Percentiles rank a stretch among this genome's conserved stretches.
phyloP scores from a whole-genome alignment of 2,329 filamentous ascomycete genomes.

The Pseudofabraea citricarpa region DNA sequence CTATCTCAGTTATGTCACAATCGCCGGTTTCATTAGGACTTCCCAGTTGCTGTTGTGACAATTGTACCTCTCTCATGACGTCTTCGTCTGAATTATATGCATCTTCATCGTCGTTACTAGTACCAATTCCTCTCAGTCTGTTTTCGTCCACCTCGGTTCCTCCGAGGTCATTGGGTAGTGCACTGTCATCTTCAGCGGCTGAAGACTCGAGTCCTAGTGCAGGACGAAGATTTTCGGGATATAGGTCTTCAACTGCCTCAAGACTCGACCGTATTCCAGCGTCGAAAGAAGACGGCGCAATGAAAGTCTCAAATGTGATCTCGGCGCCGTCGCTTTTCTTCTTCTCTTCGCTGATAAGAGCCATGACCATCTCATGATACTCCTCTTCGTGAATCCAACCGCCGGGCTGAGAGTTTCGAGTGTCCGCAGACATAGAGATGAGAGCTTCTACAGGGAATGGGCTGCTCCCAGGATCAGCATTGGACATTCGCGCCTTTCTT shows the following conservation, averaged over 20 bases:
- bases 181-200: constrained; percentile 1
- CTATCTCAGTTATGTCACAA: too few species aligned
- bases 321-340: constrained; percentile 37
- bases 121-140: constrained; percentile 39
- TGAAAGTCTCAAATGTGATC: constrained; percentile 62
- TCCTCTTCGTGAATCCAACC: constrained; percentile 93
- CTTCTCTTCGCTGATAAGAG: constrained; percentile 62
- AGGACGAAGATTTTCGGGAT: constrained; percentile 58
- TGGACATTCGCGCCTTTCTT: constrained; percentile 66
- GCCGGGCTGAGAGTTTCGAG: constrained; percentile 64
- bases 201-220: constrained; percentile 33
- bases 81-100: constrained; percentile 51
- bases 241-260: constrained; percentile 84
- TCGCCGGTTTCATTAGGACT: too few species aligned
- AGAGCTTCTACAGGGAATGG: constrained; percentile 79
- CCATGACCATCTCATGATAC: constrained; percentile 59
- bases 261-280: constrained; percentile 67
- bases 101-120: constrained; percentile 41
- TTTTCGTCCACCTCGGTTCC: constrained; percentile 56
- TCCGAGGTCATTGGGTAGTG: constrained; percentile 9
- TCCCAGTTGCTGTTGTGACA: constrained; percentile 20
- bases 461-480: constrained; percentile 59
- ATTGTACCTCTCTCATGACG: constrained; percentile 27
- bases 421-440: constrained; percentile 83
- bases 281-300: constrained; percentile 48